Conservation (phyloP, 192 early-diverging fungal genomes). For the Geosiphon pyriformis region DNA sequence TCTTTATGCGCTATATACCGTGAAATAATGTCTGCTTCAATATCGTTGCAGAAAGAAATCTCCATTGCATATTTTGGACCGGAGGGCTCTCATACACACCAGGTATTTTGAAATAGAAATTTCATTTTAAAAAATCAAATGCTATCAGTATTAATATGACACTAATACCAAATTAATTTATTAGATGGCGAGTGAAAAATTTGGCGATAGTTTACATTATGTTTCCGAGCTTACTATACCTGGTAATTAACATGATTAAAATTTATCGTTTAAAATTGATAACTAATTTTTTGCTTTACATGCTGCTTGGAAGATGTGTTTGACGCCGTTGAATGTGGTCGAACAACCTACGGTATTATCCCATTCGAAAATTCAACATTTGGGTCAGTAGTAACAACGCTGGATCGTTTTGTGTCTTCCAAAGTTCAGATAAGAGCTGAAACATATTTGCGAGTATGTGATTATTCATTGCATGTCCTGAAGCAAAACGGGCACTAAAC, state of each 20-base stretch:
- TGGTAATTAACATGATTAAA: background rate
- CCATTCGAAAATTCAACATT: conserved; percentile 94
- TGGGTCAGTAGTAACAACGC: conserved; percentile 78
- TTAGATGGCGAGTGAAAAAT: conserved; percentile 43
- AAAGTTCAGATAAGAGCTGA: conserved; percentile 72
- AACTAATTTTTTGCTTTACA: background rate
- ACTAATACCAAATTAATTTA: background rate
- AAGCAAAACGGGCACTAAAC: too few relatives aligned
- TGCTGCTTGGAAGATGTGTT: conserved; percentile 59
- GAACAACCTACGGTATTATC: conserved; percentile 82
- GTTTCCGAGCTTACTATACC: conserved; percentile 58
- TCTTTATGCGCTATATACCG: background rate
- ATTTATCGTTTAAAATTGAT: background rate
- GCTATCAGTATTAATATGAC: background rate
- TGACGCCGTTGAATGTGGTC: conserved; percentile 64
- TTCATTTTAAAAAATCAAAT: background rate
- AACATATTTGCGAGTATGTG: conserved; percentile 59
- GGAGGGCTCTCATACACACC: conserved; percentile 83
- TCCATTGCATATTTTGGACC: conserved; percentile 90
- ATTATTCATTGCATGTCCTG: too few relatives aligned
- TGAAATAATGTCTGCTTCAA: conserved; percentile 81
- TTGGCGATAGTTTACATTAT: conserved; percentile 75
- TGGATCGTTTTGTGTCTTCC: conserved; percentile 70
- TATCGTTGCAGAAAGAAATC: conserved; percentile 73
- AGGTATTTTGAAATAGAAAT: conserved; percentile 54